phyloP scores from a whole-genome alignment of 2,329 filamentous ascomycete genomes.

The Aspergillus sp. region DNA sequence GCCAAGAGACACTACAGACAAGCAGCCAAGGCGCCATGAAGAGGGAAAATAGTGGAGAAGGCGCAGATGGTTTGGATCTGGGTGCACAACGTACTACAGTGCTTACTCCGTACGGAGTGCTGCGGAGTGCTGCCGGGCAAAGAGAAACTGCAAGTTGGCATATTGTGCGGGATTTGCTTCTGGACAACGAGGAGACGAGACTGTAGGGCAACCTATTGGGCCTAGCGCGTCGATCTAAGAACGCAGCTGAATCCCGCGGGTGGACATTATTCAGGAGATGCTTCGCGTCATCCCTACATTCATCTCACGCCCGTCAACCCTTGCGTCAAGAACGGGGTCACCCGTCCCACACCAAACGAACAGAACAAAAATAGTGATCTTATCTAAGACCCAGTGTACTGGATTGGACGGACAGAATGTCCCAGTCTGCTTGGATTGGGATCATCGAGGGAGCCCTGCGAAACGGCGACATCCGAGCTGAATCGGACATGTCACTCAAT shows the following conservation, averaged over 20 bases:
- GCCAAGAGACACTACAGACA: not conserved
- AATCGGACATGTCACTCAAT: not conserved
- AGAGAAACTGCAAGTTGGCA: not conserved
- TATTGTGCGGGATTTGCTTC: too few relatives aligned
- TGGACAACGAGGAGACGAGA: too few relatives aligned
- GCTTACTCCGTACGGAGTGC: not conserved
- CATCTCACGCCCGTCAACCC: too few relatives aligned
- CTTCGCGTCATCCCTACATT: too few relatives aligned
- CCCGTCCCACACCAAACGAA: too few relatives aligned
- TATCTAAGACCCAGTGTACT: too few relatives aligned
- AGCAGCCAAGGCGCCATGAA: not conserved
- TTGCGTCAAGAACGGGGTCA: too few relatives aligned
- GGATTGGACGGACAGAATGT: not conserved
- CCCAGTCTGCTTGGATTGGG: not conserved
- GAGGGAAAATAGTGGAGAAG: not conserved
- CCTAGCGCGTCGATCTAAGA: too few relatives aligned
- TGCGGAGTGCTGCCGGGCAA: not conserved
- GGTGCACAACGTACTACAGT: not conserved
- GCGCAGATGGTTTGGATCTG: not conserved
- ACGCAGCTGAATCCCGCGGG: too few relatives aligned
- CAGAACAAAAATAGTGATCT: too few relatives aligned
- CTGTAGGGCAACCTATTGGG: too few relatives aligned
- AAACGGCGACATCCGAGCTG: not conserved
- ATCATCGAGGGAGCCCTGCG: not conserved
- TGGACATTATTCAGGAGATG: too few relatives aligned